Conservation (phyloP, 2,329 filamentous ascomycete genomes). For the Neofusicoccum sp. region DNA sequence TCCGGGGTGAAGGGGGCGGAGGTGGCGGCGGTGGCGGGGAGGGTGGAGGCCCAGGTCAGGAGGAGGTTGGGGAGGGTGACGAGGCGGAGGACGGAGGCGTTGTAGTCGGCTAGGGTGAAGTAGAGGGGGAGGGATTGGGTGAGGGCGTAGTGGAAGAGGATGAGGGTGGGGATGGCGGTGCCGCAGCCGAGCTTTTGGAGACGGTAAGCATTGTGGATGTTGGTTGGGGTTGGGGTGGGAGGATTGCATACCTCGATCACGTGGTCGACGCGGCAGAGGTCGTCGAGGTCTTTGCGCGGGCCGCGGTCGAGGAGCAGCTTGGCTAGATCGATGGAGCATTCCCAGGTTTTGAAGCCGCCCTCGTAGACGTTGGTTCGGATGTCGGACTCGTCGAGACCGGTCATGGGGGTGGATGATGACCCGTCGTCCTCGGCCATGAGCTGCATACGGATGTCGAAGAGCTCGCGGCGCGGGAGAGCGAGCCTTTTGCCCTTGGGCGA, state of each 20-base stretch:
- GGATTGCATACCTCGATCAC: conserved; percentile 45
- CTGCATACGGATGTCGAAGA: conserved; percentile 81
- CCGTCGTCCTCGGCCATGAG: conserved; percentile 70
- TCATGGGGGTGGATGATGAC: conserved; percentile 48
- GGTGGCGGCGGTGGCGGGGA: conserved; percentile 25
- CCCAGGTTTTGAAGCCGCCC: conserved; percentile 88
- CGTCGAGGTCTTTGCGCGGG: conserved; percentile 52
- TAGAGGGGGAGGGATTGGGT: conserved; percentile 53
- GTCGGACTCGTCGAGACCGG: conserved; percentile 67
- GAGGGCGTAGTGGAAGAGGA: conserved; percentile 67
- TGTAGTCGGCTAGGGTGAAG: conserved; percentile 77
- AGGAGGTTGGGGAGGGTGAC: conserved; percentile 80
- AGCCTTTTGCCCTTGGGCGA: conserved; percentile 60
- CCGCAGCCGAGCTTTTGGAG: conserved; percentile 71
- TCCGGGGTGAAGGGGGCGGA: conserved; percentile 25
- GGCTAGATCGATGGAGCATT: conserved; percentile 79
- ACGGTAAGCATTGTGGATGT: conserved; percentile 5
- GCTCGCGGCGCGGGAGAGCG: conserved; percentile 69
- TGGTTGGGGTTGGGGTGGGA: not conserved
- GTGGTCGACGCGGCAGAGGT: conserved; percentile 52
- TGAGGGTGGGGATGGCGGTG: conserved; percentile 71
- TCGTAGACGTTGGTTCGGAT: conserved; percentile 83
- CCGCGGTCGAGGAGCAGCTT: conserved; percentile 60
- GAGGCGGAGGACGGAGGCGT: conserved; percentile 73
- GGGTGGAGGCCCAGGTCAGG: conserved; percentile 60